phyloP scores from a whole-genome alignment of 176 grass and related monocot species.

The Oryza coarctata region DNA sequence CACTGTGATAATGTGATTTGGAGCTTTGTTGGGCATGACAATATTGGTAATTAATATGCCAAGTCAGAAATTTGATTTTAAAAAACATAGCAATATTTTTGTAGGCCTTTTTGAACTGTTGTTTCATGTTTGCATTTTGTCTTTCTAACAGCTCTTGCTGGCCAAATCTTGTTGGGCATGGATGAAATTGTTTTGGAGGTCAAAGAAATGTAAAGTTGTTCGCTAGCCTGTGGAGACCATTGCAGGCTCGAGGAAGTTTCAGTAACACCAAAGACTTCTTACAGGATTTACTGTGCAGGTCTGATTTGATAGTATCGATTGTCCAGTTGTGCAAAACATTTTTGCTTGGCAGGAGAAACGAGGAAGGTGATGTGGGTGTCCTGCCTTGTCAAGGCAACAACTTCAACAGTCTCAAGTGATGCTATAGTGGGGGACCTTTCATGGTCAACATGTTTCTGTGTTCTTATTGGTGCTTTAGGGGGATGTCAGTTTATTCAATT shows the following conservation, averaged over 20 bases:
- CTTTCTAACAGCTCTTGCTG: slow-evolving; percentile 42
- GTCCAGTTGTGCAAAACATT: slow-evolving; percentile 71
- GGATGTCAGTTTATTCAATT: slow-evolving; percentile 57
- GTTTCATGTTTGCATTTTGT: slow-evolving; percentile 3
- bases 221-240: slow-evolving; percentile 47
- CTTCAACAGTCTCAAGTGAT: slow-evolving; percentile 43
- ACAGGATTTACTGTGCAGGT: slow-evolving; percentile 85
- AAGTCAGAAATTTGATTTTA: not conserved
- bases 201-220: slow-evolving; percentile 52
- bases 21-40: not conserved
- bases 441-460: slow-evolving; percentile 38
- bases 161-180: slow-evolving; percentile 42
- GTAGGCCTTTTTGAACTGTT: slow-evolving; percentile 5
- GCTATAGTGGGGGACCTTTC: slow-evolving; percentile 32
- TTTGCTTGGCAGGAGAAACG: slow-evolving; percentile 51
- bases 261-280: slow-evolving; percentile 62
- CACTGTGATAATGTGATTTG: not conserved
- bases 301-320: slow-evolving; percentile 74
- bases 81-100: not conserved
- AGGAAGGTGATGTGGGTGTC: slow-evolving; percentile 25
- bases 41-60: not conserved
- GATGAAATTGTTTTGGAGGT: slow-evolving; percentile 49
- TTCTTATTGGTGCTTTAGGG: slow-evolving; percentile 56
- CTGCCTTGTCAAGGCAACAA: slow-evolving; percentile 53
- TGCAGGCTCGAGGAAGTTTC: slow-evolving; percentile 51